A percentile compares a stretch with the other conserved stretches of the same genome.
Conservation (phyloP, 2,329 filamentous ascomycete species). For the Hortaea werneckii region DNA sequence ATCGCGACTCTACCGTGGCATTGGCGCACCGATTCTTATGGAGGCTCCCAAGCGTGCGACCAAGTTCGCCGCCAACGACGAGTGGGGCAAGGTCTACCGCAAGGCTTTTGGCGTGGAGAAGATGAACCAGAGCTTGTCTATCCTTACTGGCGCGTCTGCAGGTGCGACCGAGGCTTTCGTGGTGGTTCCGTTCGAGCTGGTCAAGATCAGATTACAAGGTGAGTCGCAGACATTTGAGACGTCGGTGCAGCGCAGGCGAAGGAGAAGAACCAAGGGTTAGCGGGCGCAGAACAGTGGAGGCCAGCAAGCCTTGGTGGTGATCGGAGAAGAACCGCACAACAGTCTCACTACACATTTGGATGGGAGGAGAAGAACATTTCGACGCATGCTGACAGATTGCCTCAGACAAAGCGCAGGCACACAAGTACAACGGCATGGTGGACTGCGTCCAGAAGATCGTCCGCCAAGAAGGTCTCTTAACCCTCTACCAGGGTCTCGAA, state of each 20-base stretch:
- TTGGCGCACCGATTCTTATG: constrained; percentile 93
- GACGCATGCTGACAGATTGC: not conserved
- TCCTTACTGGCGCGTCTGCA: constrained; percentile 87
- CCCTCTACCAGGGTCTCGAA: constrained; percentile 94
- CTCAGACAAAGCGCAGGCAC: constrained; percentile 74
- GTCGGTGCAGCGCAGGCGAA: too few relatives aligned
- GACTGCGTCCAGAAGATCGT: constrained; percentile 77
- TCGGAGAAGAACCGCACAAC: not conserved
- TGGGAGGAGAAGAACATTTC: not conserved
- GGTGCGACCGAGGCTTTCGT: constrained; percentile 95
- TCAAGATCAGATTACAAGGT: constrained; percentile 89
- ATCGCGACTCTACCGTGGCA: constrained; percentile 89
- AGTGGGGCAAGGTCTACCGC: constrained; percentile 93
- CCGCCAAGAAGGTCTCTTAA: constrained; percentile 69
- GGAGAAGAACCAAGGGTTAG: too few relatives aligned
- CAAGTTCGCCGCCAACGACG: constrained; percentile 98
- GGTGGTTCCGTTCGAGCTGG: constrained; percentile 93
- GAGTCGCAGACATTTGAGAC: not conserved
- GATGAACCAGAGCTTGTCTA: constrained; percentile 84
- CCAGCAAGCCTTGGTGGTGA: too few relatives aligned
- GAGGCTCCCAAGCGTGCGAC: constrained; percentile 90
- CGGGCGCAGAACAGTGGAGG: too few relatives aligned
- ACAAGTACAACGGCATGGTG: constrained; percentile 74
- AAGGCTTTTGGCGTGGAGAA: constrained; percentile 72
- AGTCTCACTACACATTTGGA: not conserved